Evolutionary conservation across 78 protist species (phyloP), one percentile per base, ranked within the genome.

Genomic region (Dictyostelium citrinum): DNA sequence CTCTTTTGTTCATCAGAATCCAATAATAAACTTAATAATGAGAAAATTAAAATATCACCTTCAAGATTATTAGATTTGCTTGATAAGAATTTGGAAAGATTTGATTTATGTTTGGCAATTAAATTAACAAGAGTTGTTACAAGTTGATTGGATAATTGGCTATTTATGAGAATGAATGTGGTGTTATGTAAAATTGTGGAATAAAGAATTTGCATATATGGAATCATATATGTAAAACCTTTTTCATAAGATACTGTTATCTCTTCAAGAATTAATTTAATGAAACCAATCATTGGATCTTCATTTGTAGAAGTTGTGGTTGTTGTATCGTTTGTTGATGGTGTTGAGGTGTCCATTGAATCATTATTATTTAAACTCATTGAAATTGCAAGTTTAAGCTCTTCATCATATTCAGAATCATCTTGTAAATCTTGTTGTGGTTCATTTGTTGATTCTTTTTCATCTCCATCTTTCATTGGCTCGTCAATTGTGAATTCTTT

Each of bases 381-480:
- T 22, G 92, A 11, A 64, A 86, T 86, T 6, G 92, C 92, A 16
- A 51, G 29, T 61, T 86, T 75, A n/a, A 77, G 41, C 12, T 86
- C 92, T 20, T 86, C 92, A 51, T 83, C 90, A 55, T 55, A 55
- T 20, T 39, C 43, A 1, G 41, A 29, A 33, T 29, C 67, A 70
- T 29, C 22, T 41, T 41, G 49, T 11, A 60, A 58, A 16, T 45
- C 45, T 11, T 8, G 58, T 58, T 12, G 64, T 51, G 64, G 64
- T 22, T 22, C 24, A 3, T 22, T 49, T n/a, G 12, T 35, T 17
- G n/a, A 27, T 77, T n/a, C 81, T 45, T 58, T 27, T 71, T 68
- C 55, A 22, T 33, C 55, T 10, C 29, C 39, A 29, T 81, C 86
- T 27, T 27, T 83, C 90, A 83, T 83, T 71, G 82, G 81, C 2